Conservation (phyloP, 306 rosid genomes). For the Trifolium subterraneum region DNA sequence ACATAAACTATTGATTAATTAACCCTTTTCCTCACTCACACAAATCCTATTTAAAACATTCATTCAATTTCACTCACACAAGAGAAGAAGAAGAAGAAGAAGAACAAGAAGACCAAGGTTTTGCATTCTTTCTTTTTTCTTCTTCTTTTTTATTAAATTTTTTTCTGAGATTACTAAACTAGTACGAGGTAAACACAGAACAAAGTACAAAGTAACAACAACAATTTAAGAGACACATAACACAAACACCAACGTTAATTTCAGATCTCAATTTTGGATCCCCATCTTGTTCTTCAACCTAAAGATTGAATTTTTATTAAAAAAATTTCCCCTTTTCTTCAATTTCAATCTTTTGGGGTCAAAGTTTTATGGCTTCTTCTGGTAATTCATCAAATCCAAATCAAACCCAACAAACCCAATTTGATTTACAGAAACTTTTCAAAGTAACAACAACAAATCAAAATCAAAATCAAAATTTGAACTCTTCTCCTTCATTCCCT, state of each 20-base stretch:
- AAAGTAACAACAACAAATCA: slow-evolving; percentile 47
- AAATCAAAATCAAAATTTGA: slow-evolving; percentile 42
- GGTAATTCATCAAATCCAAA: slow-evolving; percentile 58
- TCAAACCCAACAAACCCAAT: slow-evolving; percentile 49
- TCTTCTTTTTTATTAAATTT: background rate
- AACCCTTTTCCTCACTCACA: slow-evolving; percentile 30
- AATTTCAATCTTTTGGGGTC: slow-evolving; percentile 8
- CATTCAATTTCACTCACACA: slow-evolving; percentile 38
- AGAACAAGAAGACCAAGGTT: slow-evolving; percentile 4
- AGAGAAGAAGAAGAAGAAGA: slow-evolving; percentile 23
- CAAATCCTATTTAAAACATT: slow-evolving; percentile 33
- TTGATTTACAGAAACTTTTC: slow-evolving; percentile 62
- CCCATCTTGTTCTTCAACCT: slow-evolving; percentile 26
- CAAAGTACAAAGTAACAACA: slow-evolving; percentile 31
- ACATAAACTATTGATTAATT: slow-evolving; percentile 24
- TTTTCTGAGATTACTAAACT: slow-evolving; percentile 33
- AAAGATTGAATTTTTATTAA: slow-evolving; percentile 7
- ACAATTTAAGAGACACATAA: background rate
- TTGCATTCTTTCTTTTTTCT: background rate
- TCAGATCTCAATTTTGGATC: slow-evolving; percentile 53
- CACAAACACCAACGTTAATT: slow-evolving; percentile 35
- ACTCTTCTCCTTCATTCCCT: slow-evolving; percentile 59
- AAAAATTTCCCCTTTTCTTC: background rate
- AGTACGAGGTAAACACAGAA: slow-evolving; percentile 39
- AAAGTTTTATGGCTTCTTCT: slow-evolving; percentile 58